Evolutionary conservation across 1,284 basidiomycete species (phyloP).

Genomic region (Leccinum fallax): DNA sequence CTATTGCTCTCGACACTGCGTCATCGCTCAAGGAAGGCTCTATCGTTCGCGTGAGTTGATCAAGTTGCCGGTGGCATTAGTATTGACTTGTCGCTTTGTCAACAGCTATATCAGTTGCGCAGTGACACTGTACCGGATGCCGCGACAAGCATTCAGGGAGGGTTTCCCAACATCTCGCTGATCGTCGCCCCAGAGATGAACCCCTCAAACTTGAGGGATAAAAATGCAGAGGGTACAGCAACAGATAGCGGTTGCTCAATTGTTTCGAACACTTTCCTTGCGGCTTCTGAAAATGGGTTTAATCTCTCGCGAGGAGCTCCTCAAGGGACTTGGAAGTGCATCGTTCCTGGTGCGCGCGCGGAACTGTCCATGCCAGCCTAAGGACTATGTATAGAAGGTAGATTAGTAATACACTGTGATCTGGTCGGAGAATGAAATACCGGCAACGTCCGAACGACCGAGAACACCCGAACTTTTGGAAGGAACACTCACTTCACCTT

Average conservation of each 20-base stretch:
- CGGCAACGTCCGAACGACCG: slow-evolving; percentile 30
- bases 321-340: slow-evolving; percentile 43
- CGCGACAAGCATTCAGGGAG: neutral
- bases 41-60: slow-evolving; percentile 56
- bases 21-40: slow-evolving; percentile 59
- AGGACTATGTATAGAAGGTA: neutral
- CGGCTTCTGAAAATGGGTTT: slow-evolving; percentile 62
- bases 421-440: slow-evolving; percentile 19
- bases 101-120: slow-evolving; percentile 24
- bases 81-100: neutral
- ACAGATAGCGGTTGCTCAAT: slow-evolving; percentile 12
- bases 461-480: slow-evolving; percentile 35
- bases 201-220: neutral
- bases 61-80: neutral
- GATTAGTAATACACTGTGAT: slow-evolving; percentile 6
- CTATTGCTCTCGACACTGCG: slow-evolving; percentile 68
- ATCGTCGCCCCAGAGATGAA: slow-evolving; percentile 23
- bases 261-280: slow-evolving; percentile 48
- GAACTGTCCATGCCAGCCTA: slow-evolving; percentile 11
- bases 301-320: slow-evolving; percentile 33
- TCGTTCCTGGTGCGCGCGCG: slow-evolving; percentile 37
- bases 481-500: slow-evolving; percentile 9
- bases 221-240: slow-evolving; percentile 4
- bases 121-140: neutral
- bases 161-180: slow-evolving; percentile 20